phyloP scores from a whole-genome alignment of 192 early-diverging fungal genomes.

The Backusella morwellensis region DNA sequence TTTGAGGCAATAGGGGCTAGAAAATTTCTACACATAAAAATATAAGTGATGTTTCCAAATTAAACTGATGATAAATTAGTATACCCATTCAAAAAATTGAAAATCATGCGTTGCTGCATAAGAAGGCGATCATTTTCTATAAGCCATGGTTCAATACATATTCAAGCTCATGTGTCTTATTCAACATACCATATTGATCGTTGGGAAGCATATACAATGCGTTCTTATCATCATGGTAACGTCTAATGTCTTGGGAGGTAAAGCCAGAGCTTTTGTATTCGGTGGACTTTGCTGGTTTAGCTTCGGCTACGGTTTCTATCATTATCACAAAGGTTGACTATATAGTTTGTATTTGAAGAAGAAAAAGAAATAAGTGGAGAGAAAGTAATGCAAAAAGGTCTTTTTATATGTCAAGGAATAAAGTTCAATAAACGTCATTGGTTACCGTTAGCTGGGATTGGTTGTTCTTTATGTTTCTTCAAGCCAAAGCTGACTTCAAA shows the following conservation, averaged over 20 bases:
- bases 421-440: too few species aligned
- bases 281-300: too few species aligned
- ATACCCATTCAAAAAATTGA: constrained; percentile 2
- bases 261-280: background rate
- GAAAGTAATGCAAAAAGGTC: too few species aligned
- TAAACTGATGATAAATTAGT: background rate
- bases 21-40: constrained; percentile 20
- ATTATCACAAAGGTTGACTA: background rate
- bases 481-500: too few species aligned
- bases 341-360: background rate
- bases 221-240: constrained; percentile 37
- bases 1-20: constrained; percentile 9
- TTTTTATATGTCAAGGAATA: too few species aligned
- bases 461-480: too few species aligned
- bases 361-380: too few species aligned
- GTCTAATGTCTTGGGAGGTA: constrained; percentile 13
- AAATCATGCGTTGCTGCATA: background rate
- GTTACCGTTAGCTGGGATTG: too few species aligned
- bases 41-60: background rate
- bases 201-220: constrained; percentile 46
- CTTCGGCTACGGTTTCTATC: too few species aligned
- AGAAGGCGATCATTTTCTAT: constrained; percentile 9
- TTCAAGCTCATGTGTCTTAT: too few species aligned
- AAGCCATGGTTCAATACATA: background rate
- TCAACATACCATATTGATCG: constrained; percentile 39